A percentile compares a stretch with the other conserved stretches of the same genome.
phyloP scores from a whole-genome alignment of 192 early-diverging fungal genomes.

The Entomortierella parvispora region DNA sequence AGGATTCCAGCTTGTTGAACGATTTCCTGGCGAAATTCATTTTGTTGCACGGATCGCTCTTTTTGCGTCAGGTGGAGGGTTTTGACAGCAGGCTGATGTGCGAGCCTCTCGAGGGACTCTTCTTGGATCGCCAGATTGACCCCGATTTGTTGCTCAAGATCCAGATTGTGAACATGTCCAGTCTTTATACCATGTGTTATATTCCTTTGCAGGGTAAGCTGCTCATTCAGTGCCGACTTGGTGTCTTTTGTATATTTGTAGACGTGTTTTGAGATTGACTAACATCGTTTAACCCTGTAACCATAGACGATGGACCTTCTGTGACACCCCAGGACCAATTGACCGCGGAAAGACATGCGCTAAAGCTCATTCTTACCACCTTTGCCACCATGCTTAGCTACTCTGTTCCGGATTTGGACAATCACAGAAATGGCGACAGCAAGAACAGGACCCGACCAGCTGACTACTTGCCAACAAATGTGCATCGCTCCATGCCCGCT shows the following conservation, averaged over 20 bases:
- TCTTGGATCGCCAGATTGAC: slow-evolving; percentile 40
- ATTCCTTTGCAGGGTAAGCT: slow-evolving; percentile 26
- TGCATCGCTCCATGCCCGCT: slow-evolving; percentile 42
- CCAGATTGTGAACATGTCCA: slow-evolving; percentile 52
- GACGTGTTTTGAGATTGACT: no score
- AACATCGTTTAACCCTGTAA: no score
- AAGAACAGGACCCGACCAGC: slow-evolving; percentile 34
- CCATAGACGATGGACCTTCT: slow-evolving; percentile 29
- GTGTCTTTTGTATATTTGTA: no score
- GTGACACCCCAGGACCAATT: slow-evolving; percentile 26
- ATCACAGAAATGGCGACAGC: slow-evolving; percentile 40
- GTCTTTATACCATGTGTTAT: slow-evolving; percentile 47
- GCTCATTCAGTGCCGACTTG: no score
- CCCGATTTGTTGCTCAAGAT: slow-evolving; percentile 46
- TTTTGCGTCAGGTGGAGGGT: slow-evolving; percentile 37
- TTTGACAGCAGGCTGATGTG: slow-evolving; percentile 23
- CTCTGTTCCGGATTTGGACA: slow-evolving; percentile 22
- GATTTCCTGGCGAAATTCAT: slow-evolving; percentile 51
- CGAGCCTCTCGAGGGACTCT: slow-evolving; percentile 18
- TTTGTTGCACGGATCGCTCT: slow-evolving; percentile 50
- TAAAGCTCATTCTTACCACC: slow-evolving; percentile 29
- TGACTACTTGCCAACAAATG: slow-evolving; percentile 44
- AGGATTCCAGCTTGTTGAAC: slow-evolving; percentile 33
- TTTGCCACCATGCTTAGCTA: slow-evolving; percentile 48
- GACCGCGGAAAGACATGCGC: slow-evolving; percentile 32